Percentiles rank a stretch among this genome's conserved stretches.
Conservation (phyloP, 768 basidiomycete species). For the Fistulinella prunicolor region DNA sequence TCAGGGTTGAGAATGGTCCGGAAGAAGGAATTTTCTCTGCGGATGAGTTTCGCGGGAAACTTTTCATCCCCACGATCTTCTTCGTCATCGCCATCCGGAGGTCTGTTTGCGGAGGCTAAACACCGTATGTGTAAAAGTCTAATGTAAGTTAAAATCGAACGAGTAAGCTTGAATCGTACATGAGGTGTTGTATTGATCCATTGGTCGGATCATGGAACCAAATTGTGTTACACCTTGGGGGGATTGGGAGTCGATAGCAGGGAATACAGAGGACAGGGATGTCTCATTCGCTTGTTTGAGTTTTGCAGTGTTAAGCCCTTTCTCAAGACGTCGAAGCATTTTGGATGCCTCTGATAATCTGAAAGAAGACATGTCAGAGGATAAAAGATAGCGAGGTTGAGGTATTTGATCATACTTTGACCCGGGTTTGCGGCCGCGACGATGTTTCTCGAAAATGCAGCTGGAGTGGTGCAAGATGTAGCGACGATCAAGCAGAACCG, state of each 20-base stretch:
- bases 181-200: constrained; percentile 30
- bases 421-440: constrained; percentile 84
- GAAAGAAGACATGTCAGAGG: constrained; percentile 12
- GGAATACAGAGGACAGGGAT: constrained; percentile 32
- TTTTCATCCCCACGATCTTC: constrained; percentile 67
- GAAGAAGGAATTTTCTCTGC: constrained; percentile 78
- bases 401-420: constrained; percentile 61
- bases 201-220: constrained; percentile 28
- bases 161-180: constrained; percentile 13
- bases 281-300: constrained; percentile 53
- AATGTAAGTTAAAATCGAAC: constrained; percentile 4
- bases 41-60: constrained; percentile 73
- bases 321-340: constrained; percentile 84
- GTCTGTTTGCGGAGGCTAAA: constrained; percentile 23
- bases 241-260: constrained; percentile 31
- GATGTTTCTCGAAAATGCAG: constrained; percentile 86
- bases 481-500: constrained; percentile 3
- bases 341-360: constrained; percentile 88
- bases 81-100: constrained; percentile 52
- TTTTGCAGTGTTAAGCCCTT: constrained; percentile 74
- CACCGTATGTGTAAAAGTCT: constrained; percentile 3
- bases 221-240: constrained; percentile 27
- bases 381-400: neutral
- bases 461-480: constrained; percentile 36
- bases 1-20: constrained; percentile 78